Conservation (phyloP, 345 rosid genomes). For the Sapria himalayana region DNA sequence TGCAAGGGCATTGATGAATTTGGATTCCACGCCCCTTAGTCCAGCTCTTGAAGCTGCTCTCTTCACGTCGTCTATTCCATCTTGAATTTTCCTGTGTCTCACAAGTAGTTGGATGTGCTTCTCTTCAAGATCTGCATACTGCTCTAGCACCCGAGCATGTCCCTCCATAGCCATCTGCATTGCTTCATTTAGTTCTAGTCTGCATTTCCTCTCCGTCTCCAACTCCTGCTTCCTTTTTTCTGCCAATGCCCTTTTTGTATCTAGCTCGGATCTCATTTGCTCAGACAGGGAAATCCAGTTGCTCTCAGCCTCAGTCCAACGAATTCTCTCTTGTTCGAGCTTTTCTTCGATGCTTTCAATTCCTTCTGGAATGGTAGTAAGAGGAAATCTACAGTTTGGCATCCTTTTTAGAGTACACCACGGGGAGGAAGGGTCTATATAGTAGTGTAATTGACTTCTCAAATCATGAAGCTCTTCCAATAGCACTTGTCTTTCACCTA, state of each 20-base stretch:
- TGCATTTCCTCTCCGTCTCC: conserved; percentile 62
- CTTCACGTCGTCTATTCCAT: conserved; percentile 85
- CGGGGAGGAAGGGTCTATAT: conserved; percentile 45
- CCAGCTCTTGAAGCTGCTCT: conserved; percentile 89
- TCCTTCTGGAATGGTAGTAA: conserved; percentile 37
- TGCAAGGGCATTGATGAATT: conserved; percentile 80
- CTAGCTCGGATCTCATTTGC: conserved; percentile 66
- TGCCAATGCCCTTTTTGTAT: conserved; percentile 31
- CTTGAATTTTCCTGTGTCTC: conserved; percentile 72
- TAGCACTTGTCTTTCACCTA: conserved; percentile 85
- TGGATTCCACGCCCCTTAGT: conserved; percentile 80
- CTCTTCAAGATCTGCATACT: conserved; percentile 89
- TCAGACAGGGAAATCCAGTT: conserved; percentile 83
- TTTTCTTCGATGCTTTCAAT: conserved; percentile 28
- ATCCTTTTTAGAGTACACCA: conserved; percentile 39
- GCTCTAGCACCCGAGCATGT: conserved; percentile 90
- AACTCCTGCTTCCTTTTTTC: conserved; percentile 54
- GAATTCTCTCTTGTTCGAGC: conserved; percentile 37
- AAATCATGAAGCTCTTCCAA: conserved; percentile 86
- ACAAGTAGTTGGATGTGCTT: conserved; percentile 80
- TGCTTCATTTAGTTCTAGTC: conserved; percentile 71
- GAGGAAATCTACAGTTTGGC: conserved; percentile 19
- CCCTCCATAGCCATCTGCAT: conserved; percentile 96
- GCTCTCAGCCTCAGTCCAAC: conserved; percentile 70
- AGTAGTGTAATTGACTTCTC: conserved; percentile 62